Evolutionary conservation across 176 grass and related monocot genomes (phyloP), one percentile per base, ranked within the genome.

Genomic region (Canna indica): DNA sequence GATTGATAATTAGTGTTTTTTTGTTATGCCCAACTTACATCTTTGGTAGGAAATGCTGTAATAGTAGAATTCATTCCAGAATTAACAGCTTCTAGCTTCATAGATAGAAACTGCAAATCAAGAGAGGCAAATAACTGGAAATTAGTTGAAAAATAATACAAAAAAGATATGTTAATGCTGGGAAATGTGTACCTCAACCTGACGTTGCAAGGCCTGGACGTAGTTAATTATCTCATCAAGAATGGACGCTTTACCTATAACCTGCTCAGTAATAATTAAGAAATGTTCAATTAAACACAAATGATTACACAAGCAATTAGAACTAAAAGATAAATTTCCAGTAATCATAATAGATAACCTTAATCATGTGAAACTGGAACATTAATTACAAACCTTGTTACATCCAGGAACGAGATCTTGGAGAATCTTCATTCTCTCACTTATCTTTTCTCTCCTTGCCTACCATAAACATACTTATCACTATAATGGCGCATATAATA

Each of bases 191-290:
- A 93, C 94, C 86, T 99, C 94, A 53, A 99, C 90, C 77, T 99
- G 94, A n/a, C 77, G 79, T 70, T 99, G 86, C 73, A 99, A 82
- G 57, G 94, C 81, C 68, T 99, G 94, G 28, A 99, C 90, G 52
- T 99, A 99, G 75, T 99, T 93, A 77, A 99, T 99, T 80, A 93
- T 93, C 82, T 99, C 94, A 46, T 99, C 94, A 7, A 93, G 84
- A 34, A 99, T 25, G 28, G 53, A 73, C 31, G 71, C 71, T 73
- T 73, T 73, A 5, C 71, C 71, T 30, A 73, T 73, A n/a, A 61
- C 36, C 71, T 45, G 54, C 24, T 44, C 4, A 60, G 20, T 16
- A 9, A 39, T 70, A 77, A 46, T 29, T 38, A 70, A 3, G 69
- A 38, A 69, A 69, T 22, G 8, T 16, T 50, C 36, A 15, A 48